A percentile compares a stretch with the other conserved stretches of the same genome.
Evolutionary conservation across 768 basidiomycete species (phyloP).

Genomic region (Amanita rubescens): DNA sequence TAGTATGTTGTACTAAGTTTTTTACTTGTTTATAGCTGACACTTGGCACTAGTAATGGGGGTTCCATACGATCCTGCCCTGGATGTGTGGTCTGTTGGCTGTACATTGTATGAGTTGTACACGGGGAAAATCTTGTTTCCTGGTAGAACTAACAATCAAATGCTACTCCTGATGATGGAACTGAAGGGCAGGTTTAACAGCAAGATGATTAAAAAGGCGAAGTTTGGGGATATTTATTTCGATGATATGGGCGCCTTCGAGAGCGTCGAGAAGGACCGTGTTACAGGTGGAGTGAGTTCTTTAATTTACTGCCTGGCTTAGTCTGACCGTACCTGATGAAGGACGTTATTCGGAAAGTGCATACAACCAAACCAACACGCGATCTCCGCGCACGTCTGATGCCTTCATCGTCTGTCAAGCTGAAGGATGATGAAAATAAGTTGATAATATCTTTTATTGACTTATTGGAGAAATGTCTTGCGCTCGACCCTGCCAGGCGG

Average conservation of each 20-base stretch:
- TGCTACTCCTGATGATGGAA: slow-evolving; percentile 98
- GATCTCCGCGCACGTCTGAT: slow-evolving; percentile 80
- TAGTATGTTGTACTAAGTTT: slow-evolving; percentile 46
- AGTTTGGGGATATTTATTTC: slow-evolving; percentile 89
- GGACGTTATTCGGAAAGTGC: slow-evolving; percentile 77
- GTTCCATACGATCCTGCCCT: slow-evolving; percentile 90
- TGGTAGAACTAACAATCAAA: slow-evolving; percentile 94
- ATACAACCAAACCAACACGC: slow-evolving; percentile 73
- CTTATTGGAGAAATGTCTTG: slow-evolving; percentile 83
- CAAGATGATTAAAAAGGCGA: slow-evolving; percentile 91
- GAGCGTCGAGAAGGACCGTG: slow-evolving; percentile 76
- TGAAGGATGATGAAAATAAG: slow-evolving; percentile 87
- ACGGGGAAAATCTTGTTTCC: slow-evolving; percentile 98
- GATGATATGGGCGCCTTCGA: slow-evolving; percentile 88
- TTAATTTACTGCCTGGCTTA: slow-evolving; percentile 1
- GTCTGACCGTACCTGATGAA: slow-evolving; percentile 23
- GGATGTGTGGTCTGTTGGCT: slow-evolving; percentile 96
- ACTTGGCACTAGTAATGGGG: slow-evolving; percentile 65
- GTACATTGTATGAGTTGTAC: slow-evolving; percentile 93
- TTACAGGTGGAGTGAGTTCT: slow-evolving; percentile 71
- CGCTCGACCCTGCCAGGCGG: slow-evolving; percentile 78
- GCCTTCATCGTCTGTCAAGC: slow-evolving; percentile 67
- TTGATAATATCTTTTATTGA: slow-evolving; percentile 77
- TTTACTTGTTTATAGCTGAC: slow-evolving; percentile 5
- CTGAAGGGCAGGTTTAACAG: slow-evolving; percentile 89